Evolutionary conservation across 2,329 filamentous ascomycete genomes (phyloP).

Genomic region (Alternaria novae-zelandiae): DNA sequence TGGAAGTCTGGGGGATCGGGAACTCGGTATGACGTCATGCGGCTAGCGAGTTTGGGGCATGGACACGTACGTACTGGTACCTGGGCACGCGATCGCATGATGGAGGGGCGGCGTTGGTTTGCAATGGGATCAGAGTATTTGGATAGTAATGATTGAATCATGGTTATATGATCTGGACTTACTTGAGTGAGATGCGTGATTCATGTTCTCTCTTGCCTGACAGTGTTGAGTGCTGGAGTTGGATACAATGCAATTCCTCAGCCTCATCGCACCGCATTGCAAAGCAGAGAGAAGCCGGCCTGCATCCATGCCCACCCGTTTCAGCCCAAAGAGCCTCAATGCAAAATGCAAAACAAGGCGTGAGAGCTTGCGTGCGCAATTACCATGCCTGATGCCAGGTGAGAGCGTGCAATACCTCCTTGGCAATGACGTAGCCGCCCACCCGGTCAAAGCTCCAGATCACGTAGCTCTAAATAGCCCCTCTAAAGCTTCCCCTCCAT

Average conservation of each 20-base stretch:
- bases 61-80: not conserved
- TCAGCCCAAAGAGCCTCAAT: conserved; percentile 24
- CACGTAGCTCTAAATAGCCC: conserved; percentile 38
- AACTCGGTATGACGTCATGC: conserved; percentile 34
- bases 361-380: too few species aligned
- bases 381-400: too few species aligned
- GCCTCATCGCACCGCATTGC: not conserved
- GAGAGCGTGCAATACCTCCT: too few species aligned
- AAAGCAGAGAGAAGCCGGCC: not conserved
- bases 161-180: not conserved
- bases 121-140: conserved; percentile 25
- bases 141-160: conserved; percentile 25
- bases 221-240: too few species aligned
- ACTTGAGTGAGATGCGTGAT: not conserved
- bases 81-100: conserved; percentile 23
- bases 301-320: not conserved
- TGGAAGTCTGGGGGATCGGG: not conserved
- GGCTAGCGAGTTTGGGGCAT: conserved; percentile 5
- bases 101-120: conserved; percentile 9
- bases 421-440: conserved; percentile 42
- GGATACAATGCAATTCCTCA: too few species aligned
- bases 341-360: not conserved
- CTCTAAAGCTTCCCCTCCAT: conserved; percentile 42
- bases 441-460: conserved; percentile 21
- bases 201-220: not conserved